Conservation (phyloP, 1,284 basidiomycete species). For the Amylostereum chailletii region DNA sequence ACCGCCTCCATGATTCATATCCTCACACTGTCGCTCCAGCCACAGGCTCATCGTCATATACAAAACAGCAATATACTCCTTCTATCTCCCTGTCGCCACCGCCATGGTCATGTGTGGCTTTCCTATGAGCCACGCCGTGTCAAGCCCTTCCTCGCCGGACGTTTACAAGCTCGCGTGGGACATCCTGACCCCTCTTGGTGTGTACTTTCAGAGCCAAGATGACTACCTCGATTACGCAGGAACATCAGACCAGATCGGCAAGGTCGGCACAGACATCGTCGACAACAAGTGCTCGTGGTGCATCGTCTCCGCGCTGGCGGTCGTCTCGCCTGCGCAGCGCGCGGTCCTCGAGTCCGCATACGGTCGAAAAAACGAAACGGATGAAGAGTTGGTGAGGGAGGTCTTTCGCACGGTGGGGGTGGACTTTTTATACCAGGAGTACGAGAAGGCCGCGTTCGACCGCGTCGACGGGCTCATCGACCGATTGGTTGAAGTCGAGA, state of each 20-base stretch:
- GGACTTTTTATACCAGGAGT: conserved; percentile 59
- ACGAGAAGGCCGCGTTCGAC: conserved; percentile 73
- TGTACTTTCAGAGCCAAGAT: conserved; percentile 99
- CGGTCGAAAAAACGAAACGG: conserved; percentile 68
- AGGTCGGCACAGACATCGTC: conserved; percentile 95
- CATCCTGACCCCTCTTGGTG: conserved; percentile 89
- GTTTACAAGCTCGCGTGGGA: conserved; percentile 77
- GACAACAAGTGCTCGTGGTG: conserved; percentile 99
- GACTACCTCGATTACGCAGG: conserved; percentile 95
- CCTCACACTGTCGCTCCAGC: conserved; percentile 28
- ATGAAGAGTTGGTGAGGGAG: conserved; percentile 65
- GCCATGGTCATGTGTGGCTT: conserved; percentile 81
- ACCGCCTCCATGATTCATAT: neutral
- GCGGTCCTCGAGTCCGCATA: conserved; percentile 73
- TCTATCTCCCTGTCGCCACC: conserved; percentile 96
- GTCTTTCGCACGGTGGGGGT: conserved; percentile 73
- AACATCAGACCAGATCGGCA: conserved; percentile 88
- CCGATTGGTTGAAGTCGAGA: conserved; percentile 49
- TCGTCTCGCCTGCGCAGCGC: conserved; percentile 48
- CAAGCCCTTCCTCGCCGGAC: conserved; percentile 23
- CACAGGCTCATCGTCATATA: conserved; percentile 93
- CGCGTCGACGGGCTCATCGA: conserved; percentile 62
- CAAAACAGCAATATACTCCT: conserved; percentile 98
- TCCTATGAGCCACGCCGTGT: conserved; percentile 37
- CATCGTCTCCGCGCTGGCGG: conserved; percentile 79